A percentile compares a stretch with the other conserved stretches of the same genome.
phyloP scores from a whole-genome alignment of 257 asterid genomes.

The Nicotiana undulata region DNA sequence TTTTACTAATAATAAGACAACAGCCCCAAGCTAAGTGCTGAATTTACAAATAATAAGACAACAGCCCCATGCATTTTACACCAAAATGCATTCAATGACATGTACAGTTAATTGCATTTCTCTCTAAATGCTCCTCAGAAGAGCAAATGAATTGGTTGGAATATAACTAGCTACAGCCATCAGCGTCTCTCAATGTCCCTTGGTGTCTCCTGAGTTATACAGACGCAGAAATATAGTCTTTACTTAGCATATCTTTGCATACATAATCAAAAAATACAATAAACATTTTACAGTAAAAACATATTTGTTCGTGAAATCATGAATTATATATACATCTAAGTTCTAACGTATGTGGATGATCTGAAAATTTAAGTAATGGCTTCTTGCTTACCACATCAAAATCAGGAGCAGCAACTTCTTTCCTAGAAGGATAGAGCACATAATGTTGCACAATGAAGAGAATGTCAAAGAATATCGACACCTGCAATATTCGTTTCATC shows the following conservation, averaged over 20 bases:
- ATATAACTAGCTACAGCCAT: neutral
- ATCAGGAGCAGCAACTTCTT: constrained; percentile 9
- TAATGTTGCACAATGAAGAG: constrained; percentile 86
- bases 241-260: neutral
- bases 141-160: no score
- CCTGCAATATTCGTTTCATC: constrained; percentile 34
- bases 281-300: neutral
- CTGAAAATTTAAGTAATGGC: constrained; percentile 39
- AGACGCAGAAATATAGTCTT: neutral
- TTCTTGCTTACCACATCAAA: constrained; percentile 46
- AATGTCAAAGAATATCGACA: constrained; percentile 67
- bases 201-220: constrained; percentile 23
- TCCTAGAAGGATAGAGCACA: constrained; percentile 48
- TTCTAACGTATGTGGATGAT: constrained; percentile 7
- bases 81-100: neutral
- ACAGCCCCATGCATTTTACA: neutral
- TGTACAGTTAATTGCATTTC: no score
- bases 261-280: neutral
- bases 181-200: constrained; percentile 26
- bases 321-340: constrained; percentile 19
- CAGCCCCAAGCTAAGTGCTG: no score
- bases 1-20: neutral
- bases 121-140: no score
- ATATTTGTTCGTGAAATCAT: neutral
- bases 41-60: neutral